Conservation (phyloP, 345 rosid species). For the Euphorbia tirucalli region DNA sequence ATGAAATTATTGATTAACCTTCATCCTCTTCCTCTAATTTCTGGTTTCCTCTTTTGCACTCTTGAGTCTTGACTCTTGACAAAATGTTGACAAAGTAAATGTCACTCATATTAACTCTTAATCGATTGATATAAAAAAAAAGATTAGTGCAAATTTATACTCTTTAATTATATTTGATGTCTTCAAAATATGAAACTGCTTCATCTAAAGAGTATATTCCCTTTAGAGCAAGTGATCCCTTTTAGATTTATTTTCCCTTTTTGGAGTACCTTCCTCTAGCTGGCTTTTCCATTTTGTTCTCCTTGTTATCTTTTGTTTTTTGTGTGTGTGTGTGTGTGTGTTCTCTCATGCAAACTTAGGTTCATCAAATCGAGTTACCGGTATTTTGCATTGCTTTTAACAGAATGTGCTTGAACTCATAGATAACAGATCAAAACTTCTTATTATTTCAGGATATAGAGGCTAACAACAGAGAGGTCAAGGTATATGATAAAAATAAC, state of each 20-base stretch:
- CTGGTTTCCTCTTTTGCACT: neutral
- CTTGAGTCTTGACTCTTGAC: too few species aligned
- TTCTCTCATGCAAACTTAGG: neutral
- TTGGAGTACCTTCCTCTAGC: neutral
- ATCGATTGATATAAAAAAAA: neutral
- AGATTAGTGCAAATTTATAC: neutral
- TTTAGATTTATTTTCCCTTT: neutral
- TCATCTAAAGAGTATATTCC: constrained; percentile 1
- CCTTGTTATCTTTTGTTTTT: neutral
- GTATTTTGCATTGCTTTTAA: neutral
- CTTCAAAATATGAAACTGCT: neutral
- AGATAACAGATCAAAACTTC: constrained; percentile 12
- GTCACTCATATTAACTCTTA: neutral
- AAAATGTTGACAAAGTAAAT: neutral
- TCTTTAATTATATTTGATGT: neutral
- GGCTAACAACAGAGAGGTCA: constrained; percentile 75
- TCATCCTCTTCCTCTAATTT: neutral
- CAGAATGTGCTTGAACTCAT: neutral
- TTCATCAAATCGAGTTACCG: neutral
- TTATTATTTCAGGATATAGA: constrained; percentile 61
- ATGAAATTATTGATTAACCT: too few species aligned
- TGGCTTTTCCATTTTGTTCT: neutral
- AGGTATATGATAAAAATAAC: constrained; percentile 36
- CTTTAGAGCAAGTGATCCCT: neutral
- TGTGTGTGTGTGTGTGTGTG: too few species aligned